Evolutionary conservation across 106 monocot species (phyloP), one percentile per base, ranked within the genome.

Genomic region (Dioscorea zingiberensis): DNA sequence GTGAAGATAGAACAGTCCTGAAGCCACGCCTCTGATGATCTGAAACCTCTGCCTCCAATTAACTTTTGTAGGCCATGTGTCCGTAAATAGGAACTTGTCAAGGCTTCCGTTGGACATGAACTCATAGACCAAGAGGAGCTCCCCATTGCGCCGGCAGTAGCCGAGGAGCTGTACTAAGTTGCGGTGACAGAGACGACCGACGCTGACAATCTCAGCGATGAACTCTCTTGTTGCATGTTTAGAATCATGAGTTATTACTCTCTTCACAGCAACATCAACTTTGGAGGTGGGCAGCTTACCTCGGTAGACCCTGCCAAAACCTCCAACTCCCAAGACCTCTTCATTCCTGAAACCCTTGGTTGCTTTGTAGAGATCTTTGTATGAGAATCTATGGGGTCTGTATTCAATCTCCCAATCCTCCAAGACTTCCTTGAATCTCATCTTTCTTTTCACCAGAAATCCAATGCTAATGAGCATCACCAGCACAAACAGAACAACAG

Each of bases 141-240:
- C 60, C 2, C 30, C 60, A 17, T 60, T 13, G 60, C 60, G 60
- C 5, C 60, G 25, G 60, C 60, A 60, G 60, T 60, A 29, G 27
- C 60, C 60, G 16, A 60, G 60, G 24, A 60, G 60, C 4, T 30
- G 60, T 13, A 60, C 60, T 27, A 60, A 28, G 28, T 60, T 60
- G 1, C 60, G 60, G 30, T 60, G 60, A 13, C 60, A 12, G 15
- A 60, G 60, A 2, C 60, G 26, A n/a, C 60, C 60, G 2, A 51
- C 15, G 51, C 51, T 51, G 8, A 51, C 51, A 18, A 51, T 51
- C 51, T 51, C 51, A 18, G 51, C 51, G 15, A 19, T 51, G 51
- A 51, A 51, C 19, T 51, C 51, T 19, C 14, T 51, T 13, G 15
- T 15, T 51, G 18, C 51, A 16, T 51, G 51, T 51, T 19, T 51